Evolutionary conservation across 805 yeast genomes (phyloP).

Genomic region (Yarrowia sp.): DNA sequence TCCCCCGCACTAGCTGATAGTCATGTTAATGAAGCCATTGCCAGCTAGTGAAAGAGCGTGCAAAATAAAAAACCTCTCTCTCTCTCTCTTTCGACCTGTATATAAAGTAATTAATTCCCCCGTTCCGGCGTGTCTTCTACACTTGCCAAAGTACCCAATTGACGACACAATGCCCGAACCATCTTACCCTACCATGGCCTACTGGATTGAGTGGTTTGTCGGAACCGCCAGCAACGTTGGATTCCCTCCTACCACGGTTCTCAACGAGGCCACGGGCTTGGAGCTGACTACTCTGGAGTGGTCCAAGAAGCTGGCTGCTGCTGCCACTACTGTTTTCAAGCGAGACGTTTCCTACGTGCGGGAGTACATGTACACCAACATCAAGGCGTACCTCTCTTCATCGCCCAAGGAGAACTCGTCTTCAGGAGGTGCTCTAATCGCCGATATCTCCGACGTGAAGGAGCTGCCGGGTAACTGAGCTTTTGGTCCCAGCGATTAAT

Average conservation of each 20-base stretch:
- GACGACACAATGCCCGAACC: slow-evolving; percentile 9
- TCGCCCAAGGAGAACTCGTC: background rate
- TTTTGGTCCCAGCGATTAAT: too few relatives aligned
- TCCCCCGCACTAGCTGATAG: slow-evolving; percentile 5
- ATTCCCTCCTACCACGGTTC: slow-evolving; percentile 10
- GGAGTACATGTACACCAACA: background rate
- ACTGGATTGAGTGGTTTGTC: slow-evolving; percentile 16
- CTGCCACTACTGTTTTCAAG: background rate
- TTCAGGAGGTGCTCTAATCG: background rate
- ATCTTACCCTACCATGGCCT: slow-evolving; percentile 16
- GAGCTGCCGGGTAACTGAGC: slow-evolving; percentile 20
- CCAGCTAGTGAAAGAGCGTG: background rate
- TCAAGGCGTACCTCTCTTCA: slow-evolving; percentile 3
- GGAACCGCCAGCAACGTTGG: slow-evolving; percentile 5
- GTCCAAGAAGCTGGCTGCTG: background rate
- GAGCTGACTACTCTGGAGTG: slow-evolving; percentile 6
- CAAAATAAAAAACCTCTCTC: background rate
- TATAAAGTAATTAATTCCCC: background rate
- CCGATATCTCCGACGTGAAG: slow-evolving; percentile 20
- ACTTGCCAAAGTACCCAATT: too few relatives aligned
- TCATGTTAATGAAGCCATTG: background rate
- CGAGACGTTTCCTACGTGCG: background rate
- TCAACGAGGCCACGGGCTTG: slow-evolving; percentile 19
- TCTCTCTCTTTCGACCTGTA: too few relatives aligned
- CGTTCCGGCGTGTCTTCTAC: background rate